Evolutionary conservation across 2,329 filamentous ascomycete genomes (phyloP).

Genomic region (Aspergillus candidus): DNA sequence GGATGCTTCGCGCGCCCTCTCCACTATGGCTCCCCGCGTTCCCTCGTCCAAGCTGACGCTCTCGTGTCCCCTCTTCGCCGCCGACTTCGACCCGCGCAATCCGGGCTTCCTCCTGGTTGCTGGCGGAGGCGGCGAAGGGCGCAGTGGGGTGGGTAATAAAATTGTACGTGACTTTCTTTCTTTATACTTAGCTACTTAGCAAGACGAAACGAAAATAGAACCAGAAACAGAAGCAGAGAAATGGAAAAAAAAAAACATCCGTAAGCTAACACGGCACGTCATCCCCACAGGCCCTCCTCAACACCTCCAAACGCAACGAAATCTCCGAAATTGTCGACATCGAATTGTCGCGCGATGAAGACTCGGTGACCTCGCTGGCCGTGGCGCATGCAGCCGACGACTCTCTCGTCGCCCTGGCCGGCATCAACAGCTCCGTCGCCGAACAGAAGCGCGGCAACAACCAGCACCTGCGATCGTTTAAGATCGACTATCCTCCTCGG

Average conservation of each 20-base stretch:
- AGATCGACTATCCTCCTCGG: constrained; percentile 51
- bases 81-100: constrained; percentile 81
- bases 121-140: constrained; percentile 78
- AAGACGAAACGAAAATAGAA: too few relatives aligned
- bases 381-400: constrained; percentile 56
- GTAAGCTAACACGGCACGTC: too few relatives aligned
- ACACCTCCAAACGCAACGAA: constrained; percentile 60
- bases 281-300: constrained; percentile 57
- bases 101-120: constrained; percentile 70
- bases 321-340: constrained; percentile 64
- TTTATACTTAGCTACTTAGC: too few relatives aligned
- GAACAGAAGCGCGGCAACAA: constrained; percentile 72
- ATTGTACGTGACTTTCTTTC: constrained; percentile 54
- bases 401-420: constrained; percentile 58
- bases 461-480: constrained; percentile 73
- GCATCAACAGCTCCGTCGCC: constrained; percentile 72
- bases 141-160: constrained; percentile 78
- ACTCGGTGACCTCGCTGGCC: constrained; percentile 79
- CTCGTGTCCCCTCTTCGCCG: constrained; percentile 77
- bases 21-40: constrained; percentile 35
- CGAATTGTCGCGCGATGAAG: constrained; percentile 75
- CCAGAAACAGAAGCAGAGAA: too few relatives aligned
- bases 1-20: constrained; percentile 1
- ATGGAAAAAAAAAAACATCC: too few relatives aligned
- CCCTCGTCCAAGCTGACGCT: constrained; percentile 58